Evolutionary conservation across 306 rosid species (phyloP), one percentile per base, ranked within the genome.

Genomic region (Casuarina glauca): DNA sequence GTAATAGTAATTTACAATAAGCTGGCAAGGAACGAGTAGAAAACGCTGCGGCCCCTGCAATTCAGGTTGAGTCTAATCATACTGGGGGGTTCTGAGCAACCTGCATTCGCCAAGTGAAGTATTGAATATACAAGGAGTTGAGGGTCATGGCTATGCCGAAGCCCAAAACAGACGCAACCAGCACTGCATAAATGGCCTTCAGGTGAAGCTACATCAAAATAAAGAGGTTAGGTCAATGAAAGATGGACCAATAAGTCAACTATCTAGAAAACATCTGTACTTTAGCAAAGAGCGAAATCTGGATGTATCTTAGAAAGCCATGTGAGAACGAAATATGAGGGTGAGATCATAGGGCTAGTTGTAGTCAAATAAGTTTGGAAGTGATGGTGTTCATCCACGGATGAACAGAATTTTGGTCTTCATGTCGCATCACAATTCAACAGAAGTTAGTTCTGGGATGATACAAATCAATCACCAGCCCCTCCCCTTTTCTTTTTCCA

Each of bases 121-220:
- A 92, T 36, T 88, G 91, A 76, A 91, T 83, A 74, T 86, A 92
- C 61, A 83, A 17, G 67, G 89, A 74, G 84, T 95, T 95, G 82
- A 95, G 74, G 54, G 86, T 82, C 96, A 92, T 92, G 53, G 98
- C 82, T 81, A 86, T 38, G 70, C 97, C 98, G 62, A 89, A 95
- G 50, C 98, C 97, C 79, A 89, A 36, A 58, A 91, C 84, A 32
- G 98, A 79, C 70, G 98, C 88, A 53, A 94, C 87, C 62, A 94
- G 64, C 64, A 94, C 85, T 26, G 98, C 87, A 84, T 88, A 89
- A 36, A 94, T 76, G 69, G 93, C 91, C 42, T 50, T 71, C 82
- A 94, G 79, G 76, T 89, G 88, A 76, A 94, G 75, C 98, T 94
- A 95, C 91, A 85, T 77, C 80, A 85, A 76, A 77, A 52, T 71